Evolutionary conservation across 352 stramenopile species (phyloP).

Genomic region (Sclerospora graminicola): DNA sequence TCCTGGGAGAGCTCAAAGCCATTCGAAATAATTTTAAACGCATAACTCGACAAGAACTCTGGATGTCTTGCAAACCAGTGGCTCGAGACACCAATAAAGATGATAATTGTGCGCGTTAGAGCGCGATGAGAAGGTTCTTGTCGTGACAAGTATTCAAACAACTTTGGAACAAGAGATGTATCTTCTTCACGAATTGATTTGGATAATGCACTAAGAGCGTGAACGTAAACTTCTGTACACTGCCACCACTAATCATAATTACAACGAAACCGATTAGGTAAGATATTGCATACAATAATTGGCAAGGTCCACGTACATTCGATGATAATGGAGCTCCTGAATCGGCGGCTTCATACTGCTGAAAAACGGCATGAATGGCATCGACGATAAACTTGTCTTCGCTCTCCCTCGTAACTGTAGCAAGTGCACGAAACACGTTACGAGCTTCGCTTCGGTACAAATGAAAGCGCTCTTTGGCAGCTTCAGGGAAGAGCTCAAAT

Average conservation of each 20-base stretch:
- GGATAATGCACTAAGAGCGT: constrained; percentile 67
- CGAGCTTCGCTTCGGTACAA: constrained; percentile 66
- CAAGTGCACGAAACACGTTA: constrained; percentile 61
- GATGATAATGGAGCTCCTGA: constrained; percentile 23
- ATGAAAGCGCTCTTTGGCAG: constrained; percentile 62
- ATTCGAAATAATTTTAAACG: constrained; percentile 63
- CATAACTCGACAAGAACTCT: too few species aligned
- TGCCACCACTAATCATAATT: too few species aligned
- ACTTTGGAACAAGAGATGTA: too few species aligned
- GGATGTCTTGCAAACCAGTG: too few species aligned
- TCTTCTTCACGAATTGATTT: constrained; percentile 76
- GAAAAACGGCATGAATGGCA: constrained; percentile 59
- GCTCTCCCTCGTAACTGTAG: constrained; percentile 51
- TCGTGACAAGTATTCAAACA: too few species aligned
- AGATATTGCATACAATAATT: too few species aligned
- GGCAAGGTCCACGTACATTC: constrained; percentile 21
- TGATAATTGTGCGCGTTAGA: constrained; percentile 46
- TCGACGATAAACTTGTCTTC: too few species aligned
- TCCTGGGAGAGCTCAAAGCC: too few species aligned
- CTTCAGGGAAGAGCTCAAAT: too few species aligned
- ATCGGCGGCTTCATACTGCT: constrained; percentile 52
- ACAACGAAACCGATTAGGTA: too few species aligned
- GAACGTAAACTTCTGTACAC: constrained; percentile 81
- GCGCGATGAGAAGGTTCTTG: constrained; percentile 54
- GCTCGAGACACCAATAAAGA: too few species aligned